phyloP scores from a whole-genome alignment of 345 rosid genomes.

The Linum lewisii region DNA sequence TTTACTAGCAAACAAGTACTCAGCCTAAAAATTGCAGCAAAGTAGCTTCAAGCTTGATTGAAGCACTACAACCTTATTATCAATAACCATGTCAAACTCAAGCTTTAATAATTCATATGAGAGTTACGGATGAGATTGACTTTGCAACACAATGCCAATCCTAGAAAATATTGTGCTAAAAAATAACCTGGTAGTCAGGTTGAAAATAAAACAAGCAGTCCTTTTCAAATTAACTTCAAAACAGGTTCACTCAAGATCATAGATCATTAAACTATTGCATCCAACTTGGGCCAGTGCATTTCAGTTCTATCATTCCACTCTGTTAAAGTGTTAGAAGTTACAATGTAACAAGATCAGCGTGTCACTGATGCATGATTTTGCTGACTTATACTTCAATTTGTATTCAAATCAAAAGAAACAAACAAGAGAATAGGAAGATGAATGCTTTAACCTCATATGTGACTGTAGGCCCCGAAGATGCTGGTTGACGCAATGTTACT shows the following conservation, averaged over 20 bases:
- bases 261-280: background rate
- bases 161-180: too few relatives aligned
- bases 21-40: background rate
- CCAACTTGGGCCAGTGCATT: background rate
- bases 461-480: constrained; percentile 42
- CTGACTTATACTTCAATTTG: too few relatives aligned
- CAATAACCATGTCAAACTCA: background rate
- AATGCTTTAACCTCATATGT: constrained; percentile 66
- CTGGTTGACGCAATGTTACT: constrained; percentile 75
- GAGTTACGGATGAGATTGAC: background rate
- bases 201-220: background rate
- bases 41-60: background rate
- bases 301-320: background rate
- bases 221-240: too few relatives aligned
- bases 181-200: background rate
- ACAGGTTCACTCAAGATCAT: background rate
- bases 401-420: background rate
- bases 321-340: background rate
- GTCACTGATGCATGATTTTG: background rate
- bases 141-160: background rate
- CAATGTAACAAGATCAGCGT: too few relatives aligned
- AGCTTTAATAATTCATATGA: background rate
- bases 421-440: background rate
- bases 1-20: background rate
- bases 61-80: background rate